Conservation (phyloP, 2,329 filamentous ascomycete species). For the Aplosporella prunicola region DNA sequence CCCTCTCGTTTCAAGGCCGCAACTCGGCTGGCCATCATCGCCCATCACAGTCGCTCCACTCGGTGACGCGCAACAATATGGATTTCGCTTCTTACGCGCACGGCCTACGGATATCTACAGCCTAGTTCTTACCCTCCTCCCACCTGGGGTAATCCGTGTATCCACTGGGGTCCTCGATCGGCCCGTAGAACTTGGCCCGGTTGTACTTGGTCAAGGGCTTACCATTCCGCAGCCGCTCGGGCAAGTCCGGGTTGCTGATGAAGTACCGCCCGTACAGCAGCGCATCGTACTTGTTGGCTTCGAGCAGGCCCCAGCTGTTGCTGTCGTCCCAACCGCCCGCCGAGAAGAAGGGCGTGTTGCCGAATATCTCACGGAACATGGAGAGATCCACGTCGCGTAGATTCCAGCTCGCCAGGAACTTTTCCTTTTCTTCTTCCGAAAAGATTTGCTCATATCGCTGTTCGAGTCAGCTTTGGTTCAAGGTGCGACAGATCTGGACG, state of each 20-base stretch:
- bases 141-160: conserved; percentile 27
- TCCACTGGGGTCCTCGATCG: conserved; percentile 20
- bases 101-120: too few species aligned
- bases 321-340: conserved; percentile 46
- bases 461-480: neutral
- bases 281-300: conserved; percentile 30
- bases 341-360: conserved; percentile 45
- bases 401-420: conserved; percentile 41
- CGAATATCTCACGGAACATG: conserved; percentile 43
- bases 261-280: conserved; percentile 38
- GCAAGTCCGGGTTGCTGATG: conserved; percentile 39
- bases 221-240: conserved; percentile 32
- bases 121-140: conserved; percentile 12
- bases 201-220: conserved; percentile 32
- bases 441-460: conserved; percentile 44
- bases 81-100: too few species aligned
- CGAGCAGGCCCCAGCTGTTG: conserved; percentile 42
- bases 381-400: conserved; percentile 37
- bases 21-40: too few species aligned
- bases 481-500: neutral
- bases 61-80: too few species aligned
- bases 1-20: too few species aligned
- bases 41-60: too few species aligned
- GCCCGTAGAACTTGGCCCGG: conserved; percentile 28
- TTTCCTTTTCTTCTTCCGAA: conserved; percentile 39